These are phyloP conservation scores for Phytopythium boreale DNA, from an alignment of 352 stramenopile genomes.

Conservation along the genomic window DNA sequence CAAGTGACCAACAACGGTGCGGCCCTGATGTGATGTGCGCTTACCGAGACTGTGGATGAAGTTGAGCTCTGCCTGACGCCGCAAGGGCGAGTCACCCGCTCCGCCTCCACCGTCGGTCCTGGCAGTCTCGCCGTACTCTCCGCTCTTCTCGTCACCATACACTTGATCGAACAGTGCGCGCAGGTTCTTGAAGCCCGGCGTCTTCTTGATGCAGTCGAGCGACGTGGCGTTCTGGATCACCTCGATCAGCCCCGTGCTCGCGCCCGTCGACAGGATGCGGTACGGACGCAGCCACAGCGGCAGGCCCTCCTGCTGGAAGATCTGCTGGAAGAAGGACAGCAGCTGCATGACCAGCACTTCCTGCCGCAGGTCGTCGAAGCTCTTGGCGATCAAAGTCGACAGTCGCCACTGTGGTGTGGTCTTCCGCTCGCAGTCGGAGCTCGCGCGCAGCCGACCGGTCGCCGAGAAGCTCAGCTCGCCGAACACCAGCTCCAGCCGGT, in stretches of 20 bases:
- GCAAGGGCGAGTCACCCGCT: constrained; percentile 15
- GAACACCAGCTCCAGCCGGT: constrained; percentile 61
- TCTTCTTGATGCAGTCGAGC: constrained; percentile 96
- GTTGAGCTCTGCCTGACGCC: constrained; percentile 70
- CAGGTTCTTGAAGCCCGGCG: constrained; percentile 78
- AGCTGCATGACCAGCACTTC: constrained; percentile 98
- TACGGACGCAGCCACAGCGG: constrained; percentile 94
- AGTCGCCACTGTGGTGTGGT: constrained; percentile 39
- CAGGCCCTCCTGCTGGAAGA: constrained; percentile 91
- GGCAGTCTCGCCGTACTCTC: constrained; percentile 29
- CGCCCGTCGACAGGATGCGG: constrained; percentile 94
- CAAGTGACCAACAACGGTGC: constrained; percentile 11
- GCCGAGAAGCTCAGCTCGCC: constrained; percentile 60
- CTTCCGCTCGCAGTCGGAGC: constrained; percentile 1
- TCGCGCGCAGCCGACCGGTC: constrained; percentile 35
- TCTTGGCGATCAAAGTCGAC: constrained; percentile 94
- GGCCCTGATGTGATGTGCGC: constrained; percentile 4
- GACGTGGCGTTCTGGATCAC: constrained; percentile 95
- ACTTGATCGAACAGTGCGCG: constrained; percentile 91
- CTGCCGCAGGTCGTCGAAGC: constrained; percentile 96
- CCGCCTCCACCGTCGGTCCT: constrained; percentile 30
- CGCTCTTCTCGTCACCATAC: constrained; percentile 68
- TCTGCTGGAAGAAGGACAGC: constrained; percentile 93
- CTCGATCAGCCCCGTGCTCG: constrained; percentile 95
- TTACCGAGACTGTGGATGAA: constrained; percentile 84